Evolutionary conservation across 1,139 yeast genomes (phyloP).

Genomic region (Blastobotrys arbuscula): DNA sequence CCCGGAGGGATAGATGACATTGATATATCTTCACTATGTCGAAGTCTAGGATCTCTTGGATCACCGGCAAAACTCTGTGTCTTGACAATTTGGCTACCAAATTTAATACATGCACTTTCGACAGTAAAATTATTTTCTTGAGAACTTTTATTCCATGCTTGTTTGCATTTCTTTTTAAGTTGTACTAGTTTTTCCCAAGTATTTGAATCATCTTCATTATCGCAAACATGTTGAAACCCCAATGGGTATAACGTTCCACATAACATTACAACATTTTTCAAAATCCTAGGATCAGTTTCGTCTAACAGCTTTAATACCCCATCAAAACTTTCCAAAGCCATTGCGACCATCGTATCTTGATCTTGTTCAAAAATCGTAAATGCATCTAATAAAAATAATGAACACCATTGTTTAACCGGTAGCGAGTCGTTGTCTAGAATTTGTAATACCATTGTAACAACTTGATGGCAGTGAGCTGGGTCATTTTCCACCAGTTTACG

Average conservation of each 20-base stretch:
- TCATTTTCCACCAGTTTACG: slow-evolving; percentile 33
- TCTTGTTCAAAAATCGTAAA: slow-evolving; percentile 29
- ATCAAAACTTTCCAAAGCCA: slow-evolving; percentile 33
- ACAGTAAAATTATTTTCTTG: slow-evolving; percentile 32
- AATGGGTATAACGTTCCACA: slow-evolving; percentile 34
- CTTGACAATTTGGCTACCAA: slow-evolving; percentile 64
- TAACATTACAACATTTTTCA: slow-evolving; percentile 31
- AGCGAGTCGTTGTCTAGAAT: slow-evolving; percentile 20
- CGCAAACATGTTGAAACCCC: slow-evolving; percentile 30
- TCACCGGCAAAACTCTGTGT: slow-evolving; percentile 53
- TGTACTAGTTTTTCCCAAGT: slow-evolving; percentile 30
- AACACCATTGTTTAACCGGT: slow-evolving; percentile 37
- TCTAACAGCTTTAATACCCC: slow-evolving; percentile 28
- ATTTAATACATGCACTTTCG: slow-evolving; percentile 63
- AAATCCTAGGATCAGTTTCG: slow-evolving; percentile 26
- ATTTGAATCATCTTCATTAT: slow-evolving; percentile 24
- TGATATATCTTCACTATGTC: slow-evolving; percentile 43
- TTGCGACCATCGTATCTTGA: slow-evolving; percentile 11
- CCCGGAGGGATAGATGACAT: slow-evolving; percentile 52
- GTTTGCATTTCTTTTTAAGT: slow-evolving; percentile 32
- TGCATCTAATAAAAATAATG: slow-evolving; percentile 37
- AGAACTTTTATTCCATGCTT: slow-evolving; percentile 30
- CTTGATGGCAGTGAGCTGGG: slow-evolving; percentile 34
- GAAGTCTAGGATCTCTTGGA: slow-evolving; percentile 30
- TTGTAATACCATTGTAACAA: slow-evolving; percentile 36